Base-by-base conservation (phyloP, 2,329 filamentous ascomycete genomes). In the Alternaria triticina region DNA sequence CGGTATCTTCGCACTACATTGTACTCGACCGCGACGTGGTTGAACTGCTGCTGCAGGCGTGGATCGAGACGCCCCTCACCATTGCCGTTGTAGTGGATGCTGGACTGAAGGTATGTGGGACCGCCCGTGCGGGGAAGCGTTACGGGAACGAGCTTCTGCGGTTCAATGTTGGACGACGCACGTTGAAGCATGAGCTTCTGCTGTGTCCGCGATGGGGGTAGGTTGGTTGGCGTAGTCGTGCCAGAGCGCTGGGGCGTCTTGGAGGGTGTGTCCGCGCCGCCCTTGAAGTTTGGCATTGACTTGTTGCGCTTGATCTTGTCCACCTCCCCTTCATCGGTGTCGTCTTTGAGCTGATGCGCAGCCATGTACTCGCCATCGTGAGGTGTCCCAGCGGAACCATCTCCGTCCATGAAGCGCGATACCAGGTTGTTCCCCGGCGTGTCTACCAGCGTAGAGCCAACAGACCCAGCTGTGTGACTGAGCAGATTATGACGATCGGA, bases 181-280 rank as follows among this genome's bases (percentile, higher is more conserved):
- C 91, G 86, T 74, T 93, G 90, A 2, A 93, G 84, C 79, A 92
- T 90, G 13, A 93, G 83, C 72, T 93, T 93, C 76, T 93, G 90
- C 78, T 93, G 90, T 1, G 90, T 92, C 13, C 91, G 86, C 57
- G 89, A 91, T 71, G 83, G 66, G 69, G 79, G 66, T 33, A 81
- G 65, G 81, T 78, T 70, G n/a, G 74, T 79, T 72, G 80, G 71
- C 67, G 82, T 71, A 75, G 77, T 74, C 11, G 79, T 72, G n/a
- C 79, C 79, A 12, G 78, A 80, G 28, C 73, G 74, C 30, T 74
- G 72, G 9, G 74, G 70, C 13, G 75, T 65, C 47, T 72, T 71
- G 20, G 69, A 68, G 7, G 74, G 70, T 40, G 71, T 72, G n/a
- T 74, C 71, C 68, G 72, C 62, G 43, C 71, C 72, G 49, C 72